Evolutionary conservation across 2,329 filamentous ascomycete genomes (phyloP).

Genomic region (Fusarium guadeloupense): DNA sequence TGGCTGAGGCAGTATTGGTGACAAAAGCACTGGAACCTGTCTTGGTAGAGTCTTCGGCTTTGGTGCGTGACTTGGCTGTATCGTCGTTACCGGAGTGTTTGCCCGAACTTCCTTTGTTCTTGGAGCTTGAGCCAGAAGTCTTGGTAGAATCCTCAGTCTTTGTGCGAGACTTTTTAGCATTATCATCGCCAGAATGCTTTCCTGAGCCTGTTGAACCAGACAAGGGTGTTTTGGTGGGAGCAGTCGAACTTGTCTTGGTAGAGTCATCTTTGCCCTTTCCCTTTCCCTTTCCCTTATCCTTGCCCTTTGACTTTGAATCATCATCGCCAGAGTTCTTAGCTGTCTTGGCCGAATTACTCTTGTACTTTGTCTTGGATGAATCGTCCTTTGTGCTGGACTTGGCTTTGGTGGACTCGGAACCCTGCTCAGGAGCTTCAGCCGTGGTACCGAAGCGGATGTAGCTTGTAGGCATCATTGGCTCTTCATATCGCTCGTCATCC

Average conservation of each 20-base stretch:
- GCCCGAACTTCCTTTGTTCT: neutral
- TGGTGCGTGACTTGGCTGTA: neutral
- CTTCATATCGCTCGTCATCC: neutral
- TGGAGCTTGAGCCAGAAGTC: neutral
- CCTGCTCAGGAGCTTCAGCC: neutral
- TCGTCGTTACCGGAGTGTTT: neutral
- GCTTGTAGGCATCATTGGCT: slow-evolving; percentile 11
- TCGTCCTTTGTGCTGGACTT: neutral
- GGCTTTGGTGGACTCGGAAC: neutral
- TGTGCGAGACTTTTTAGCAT: neutral
- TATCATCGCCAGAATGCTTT: neutral
- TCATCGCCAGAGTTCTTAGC: slow-evolving; percentile 1
- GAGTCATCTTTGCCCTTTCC: neutral
- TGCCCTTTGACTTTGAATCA: neutral
- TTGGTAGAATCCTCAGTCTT: neutral
- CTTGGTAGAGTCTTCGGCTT: neutral
- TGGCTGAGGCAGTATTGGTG: neutral
- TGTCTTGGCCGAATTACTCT: neutral
- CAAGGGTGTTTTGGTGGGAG: neutral
- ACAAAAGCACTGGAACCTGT: neutral
- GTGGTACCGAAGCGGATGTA: neutral
- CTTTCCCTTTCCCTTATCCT: neutral
- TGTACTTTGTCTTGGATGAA: neutral
- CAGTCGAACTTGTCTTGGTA: neutral
- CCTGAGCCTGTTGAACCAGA: neutral